Evolutionary conservation across 2,329 filamentous ascomycete species (phyloP), one percentile per base, ranked within the genome.

Genomic region (Drechslerella dactyloides): DNA sequence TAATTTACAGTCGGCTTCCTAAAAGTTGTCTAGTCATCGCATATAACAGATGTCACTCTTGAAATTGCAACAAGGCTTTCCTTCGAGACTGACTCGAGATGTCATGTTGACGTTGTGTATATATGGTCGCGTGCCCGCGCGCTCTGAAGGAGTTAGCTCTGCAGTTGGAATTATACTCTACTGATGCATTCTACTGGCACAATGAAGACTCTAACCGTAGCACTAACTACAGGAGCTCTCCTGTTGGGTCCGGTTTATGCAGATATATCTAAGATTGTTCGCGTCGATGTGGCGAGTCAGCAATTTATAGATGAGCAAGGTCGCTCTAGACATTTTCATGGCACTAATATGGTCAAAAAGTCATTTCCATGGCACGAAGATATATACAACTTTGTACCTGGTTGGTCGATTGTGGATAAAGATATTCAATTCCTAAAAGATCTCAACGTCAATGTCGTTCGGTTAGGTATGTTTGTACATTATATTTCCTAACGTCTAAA

Each of bases 291-390:
- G 23, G 42, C 56, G 2, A 73, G 69, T 23, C 69, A 73, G 24
- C 69, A 73, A 30, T 73, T 73, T 23, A 68, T 73, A 44, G 69
- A 73, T 42, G 61, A 61, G 21, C 44, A 73, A 24, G 69, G 69
- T 2, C 56, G 69, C 8, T 73, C 69, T 23, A 61, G 69, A 19
- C 69, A 73, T 52, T 73, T 73, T 46, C 69, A 73, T 60, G 69
- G 69, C 35, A 73, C 69, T 5, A 73, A 73, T 21, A 73, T 73
- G 69, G 69, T 73, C 6, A 73, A 73, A 27, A 73, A 73, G 27
- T 58, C 57, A 27, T 68, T 68, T 46, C 69, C 69, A 5, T 73
- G 58, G 40, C 69, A 73, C 30, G 57, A 60, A 51, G 62, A 73
- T 19, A 53, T 58, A 6, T 44, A 53, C 19, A 62, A 73, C 52